Base-by-base conservation (phyloP, 2,329 filamentous ascomycete genomes). In the Xylaria sp. region DNA sequence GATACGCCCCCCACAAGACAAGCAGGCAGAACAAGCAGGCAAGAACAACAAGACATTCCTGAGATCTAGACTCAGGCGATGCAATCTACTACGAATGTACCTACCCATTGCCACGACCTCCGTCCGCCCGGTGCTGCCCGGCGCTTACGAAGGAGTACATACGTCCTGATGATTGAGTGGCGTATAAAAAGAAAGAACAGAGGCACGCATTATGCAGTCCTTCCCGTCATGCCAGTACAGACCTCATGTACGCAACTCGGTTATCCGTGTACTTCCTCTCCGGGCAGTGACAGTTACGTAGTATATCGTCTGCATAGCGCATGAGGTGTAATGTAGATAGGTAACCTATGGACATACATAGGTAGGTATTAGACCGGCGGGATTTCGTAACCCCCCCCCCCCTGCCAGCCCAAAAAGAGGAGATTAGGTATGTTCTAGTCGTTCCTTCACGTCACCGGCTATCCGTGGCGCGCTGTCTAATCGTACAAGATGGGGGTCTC, bases 391-490 rank as follows among this genome's bases (percentile, higher is more conserved):
- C 38, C 17, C 55, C 47, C 57, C 54, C 41, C 57, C 47, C 57
- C 54, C 41, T 60, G 54, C 41, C 41, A 20, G 26, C 37, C 22
- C 50, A 22, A 54, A 44, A 46, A 57, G 34, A 48, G 16, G 26
- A 42, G 37, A 7, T 34, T 34, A 34, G 5, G 6, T 18, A 34
- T 19, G n/a, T 37, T 44, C 37, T 48, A 22, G 43, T 44, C 44
- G 50, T 44, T 54, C 46, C 26, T 57, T 39, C 45, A 55, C 45
- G 52, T 56, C 40, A 48, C 21, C 51, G 56, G 52, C 51, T 59
- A 53, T 56, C 52, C 53, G 48, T 56, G 52, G 49, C 58, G 44
- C 48, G 52, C 40, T 51, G 53, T 52, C 16, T 34, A 34, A 7
- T 34, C 11, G 29, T 34, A 7, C 29, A 34, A 34, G 29, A 34